Evolutionary conservation across 495 filamentous ascomycete genomes (phyloP), one percentile per base, ranked within the genome.

Genomic region (Aspergillus hancockii): DNA sequence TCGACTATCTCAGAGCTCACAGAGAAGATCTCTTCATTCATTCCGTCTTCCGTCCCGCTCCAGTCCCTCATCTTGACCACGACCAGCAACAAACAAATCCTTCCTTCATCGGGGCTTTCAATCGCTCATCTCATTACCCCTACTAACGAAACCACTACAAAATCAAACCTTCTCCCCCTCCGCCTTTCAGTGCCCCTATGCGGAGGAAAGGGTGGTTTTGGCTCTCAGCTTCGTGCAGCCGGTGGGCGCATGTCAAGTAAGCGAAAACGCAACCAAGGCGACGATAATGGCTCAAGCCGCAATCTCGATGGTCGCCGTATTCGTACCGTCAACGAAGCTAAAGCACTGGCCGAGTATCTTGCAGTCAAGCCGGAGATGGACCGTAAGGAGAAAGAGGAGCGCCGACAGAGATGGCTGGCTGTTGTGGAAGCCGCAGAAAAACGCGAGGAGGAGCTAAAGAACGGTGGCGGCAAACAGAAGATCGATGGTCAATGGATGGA

Each of bases 291-390:
- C 31, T 97, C 92, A 8, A 95, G 87, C 65, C 86, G 94, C 45
- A 98, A 98, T 63, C 86, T 98, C 14, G 93, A 98, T 64, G 94
- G 94, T 0, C 88, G 95, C 9, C 84, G 94, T 36, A 73, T 98
- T 40, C 87, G 94, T 57, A 97, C 93, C 8, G 88, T 98, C 40
- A 93, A 88, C 54, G 93, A 97, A 66, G 94, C 95, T 18, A 98
- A 98, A 71, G 88, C 90, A 3, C 80, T 98, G 31, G 93, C 95
- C 0, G 93, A 98, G 70, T 98, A 96, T 68, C 82, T 98, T 2
- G 92, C 94, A 13, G 86, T 94, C 54, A 97, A 98, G 69, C 94
- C 95, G 0, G 94, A 97, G 57, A 96, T 97, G 92, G 94, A 97
- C 57, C 85, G 86, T 65, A 89, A 88, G 67, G 93, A 97, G 69